phyloP scores from a whole-genome alignment of 257 asterid genomes.

The Solanum arcanum region DNA sequence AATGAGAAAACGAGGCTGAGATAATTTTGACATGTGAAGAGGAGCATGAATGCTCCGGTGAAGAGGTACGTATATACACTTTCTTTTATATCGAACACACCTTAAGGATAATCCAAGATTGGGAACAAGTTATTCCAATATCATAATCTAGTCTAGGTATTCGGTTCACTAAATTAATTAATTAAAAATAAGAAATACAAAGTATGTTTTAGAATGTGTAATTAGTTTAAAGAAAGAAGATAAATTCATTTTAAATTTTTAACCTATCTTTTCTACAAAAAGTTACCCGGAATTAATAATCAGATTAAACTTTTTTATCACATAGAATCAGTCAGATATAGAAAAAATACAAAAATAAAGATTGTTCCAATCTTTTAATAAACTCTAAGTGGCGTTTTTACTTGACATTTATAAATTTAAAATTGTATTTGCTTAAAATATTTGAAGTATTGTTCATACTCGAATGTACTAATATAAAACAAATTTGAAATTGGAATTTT shows the following conservation, averaged over 20 bases:
- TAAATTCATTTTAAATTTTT: background rate
- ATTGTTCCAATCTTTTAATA: background rate
- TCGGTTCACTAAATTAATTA: background rate
- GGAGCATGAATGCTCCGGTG: background rate
- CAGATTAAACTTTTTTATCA: background rate
- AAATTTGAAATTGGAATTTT: too few relatives aligned
- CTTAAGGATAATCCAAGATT: background rate
- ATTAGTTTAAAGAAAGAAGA: background rate
- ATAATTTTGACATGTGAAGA: background rate
- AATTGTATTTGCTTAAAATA: background rate
- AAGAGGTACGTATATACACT: background rate
- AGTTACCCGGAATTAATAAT: background rate
- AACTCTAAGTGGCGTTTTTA: background rate
- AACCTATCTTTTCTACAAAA: background rate
- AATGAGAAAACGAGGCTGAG: background rate
- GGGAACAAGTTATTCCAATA: too few relatives aligned
- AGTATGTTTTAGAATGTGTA: background rate
- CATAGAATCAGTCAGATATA: background rate
- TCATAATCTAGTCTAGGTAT: background rate
- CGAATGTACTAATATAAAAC: background rate
- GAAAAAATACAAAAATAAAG: background rate
- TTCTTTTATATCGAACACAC: rapidly evolving
- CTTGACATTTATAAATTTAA: background rate
- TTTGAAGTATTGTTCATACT: background rate
- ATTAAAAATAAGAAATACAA: too few relatives aligned